phyloP scores from a whole-genome alignment of 352 stramenopile species.

The Globisporangium canariense region DNA sequence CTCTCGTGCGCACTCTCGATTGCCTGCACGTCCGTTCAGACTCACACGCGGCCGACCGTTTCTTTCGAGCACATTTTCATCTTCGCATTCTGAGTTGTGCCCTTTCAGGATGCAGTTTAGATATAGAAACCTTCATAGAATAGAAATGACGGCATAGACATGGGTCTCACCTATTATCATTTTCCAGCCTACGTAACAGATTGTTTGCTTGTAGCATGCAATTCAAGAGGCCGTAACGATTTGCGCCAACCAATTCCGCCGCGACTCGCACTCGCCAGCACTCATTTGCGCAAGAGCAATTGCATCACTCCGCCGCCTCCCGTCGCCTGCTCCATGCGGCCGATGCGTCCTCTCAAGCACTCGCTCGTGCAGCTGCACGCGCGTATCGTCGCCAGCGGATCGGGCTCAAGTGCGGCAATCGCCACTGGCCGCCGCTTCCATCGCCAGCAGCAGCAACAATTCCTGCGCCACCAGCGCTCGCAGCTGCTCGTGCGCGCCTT shows the following conservation, averaged over 20 bases:
- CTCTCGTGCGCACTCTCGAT: background rate
- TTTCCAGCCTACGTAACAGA: background rate
- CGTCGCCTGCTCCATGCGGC: constrained; percentile 13
- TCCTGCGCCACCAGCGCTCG: constrained; percentile 18
- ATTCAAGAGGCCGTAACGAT: constrained; percentile 16
- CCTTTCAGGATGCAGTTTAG: constrained; percentile 2
- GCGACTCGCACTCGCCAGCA: constrained; percentile 1
- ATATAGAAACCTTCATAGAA: constrained; percentile 9
- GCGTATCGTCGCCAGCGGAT: constrained; percentile 3
- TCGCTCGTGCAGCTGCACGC: constrained; percentile 33
- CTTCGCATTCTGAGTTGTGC: background rate
- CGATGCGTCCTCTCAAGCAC: constrained; percentile 38
- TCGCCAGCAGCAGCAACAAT: constrained; percentile 20
- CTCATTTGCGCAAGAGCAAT: constrained; percentile 12
- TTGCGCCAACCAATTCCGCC: constrained; percentile 24
- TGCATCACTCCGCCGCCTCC: background rate
- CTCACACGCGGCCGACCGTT: background rate
- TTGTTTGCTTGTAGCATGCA: constrained; percentile 3
- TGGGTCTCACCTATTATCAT: background rate
- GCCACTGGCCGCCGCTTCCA: constrained; percentile 17
- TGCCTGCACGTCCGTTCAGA: background rate
- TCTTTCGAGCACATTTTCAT: background rate
- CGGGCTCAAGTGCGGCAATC: background rate
- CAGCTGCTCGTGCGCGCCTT: constrained; percentile 41
- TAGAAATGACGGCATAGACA: constrained; percentile 8